Conservation (phyloP, 1,284 basidiomycete genomes). For the Thecaphora frezii region DNA sequence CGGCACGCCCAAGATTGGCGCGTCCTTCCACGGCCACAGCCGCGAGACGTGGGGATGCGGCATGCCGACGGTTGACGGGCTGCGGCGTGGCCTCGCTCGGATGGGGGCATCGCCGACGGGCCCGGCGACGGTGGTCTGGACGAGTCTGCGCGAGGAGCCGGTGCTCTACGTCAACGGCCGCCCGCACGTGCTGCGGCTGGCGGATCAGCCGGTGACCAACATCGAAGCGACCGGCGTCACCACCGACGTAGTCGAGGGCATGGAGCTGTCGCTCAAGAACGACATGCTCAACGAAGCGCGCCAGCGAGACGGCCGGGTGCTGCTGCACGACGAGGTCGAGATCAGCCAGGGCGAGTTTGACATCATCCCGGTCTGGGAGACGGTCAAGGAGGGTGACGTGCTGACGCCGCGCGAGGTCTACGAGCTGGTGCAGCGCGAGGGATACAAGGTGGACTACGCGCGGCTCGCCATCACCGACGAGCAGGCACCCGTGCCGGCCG, state of each 20-base stretch:
- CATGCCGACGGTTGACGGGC: slow-evolving; percentile 57
- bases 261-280: slow-evolving; percentile 86
- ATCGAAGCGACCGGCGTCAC: slow-evolving; percentile 80
- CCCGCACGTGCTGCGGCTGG: slow-evolving; percentile 79
- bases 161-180: slow-evolving; percentile 67
- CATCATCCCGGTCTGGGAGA: slow-evolving; percentile 72
- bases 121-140: slow-evolving; percentile 47
- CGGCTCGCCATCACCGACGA: slow-evolving; percentile 58
- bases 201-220: slow-evolving; percentile 65
- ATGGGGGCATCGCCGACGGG: slow-evolving; percentile 50
- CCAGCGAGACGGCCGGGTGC: slow-evolving; percentile 74
- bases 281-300: slow-evolving; percentile 83
- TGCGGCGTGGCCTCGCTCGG: slow-evolving; percentile 47
- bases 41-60: slow-evolving; percentile 55
- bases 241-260: slow-evolving; percentile 84
- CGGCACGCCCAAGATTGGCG: slow-evolving; percentile 15
- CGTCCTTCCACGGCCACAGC: slow-evolving; percentile 22
- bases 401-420: slow-evolving; percentile 80
- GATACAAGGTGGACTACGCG: slow-evolving; percentile 55
- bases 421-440: slow-evolving; percentile 51
- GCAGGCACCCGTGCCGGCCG: slow-evolving; percentile 56
- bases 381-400: slow-evolving; percentile 79
- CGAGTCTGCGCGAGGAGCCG: slow-evolving; percentile 55
- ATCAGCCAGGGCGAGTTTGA: slow-evolving; percentile 84
- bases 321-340: slow-evolving; percentile 91